Evolutionary conservation across 2,329 filamentous ascomycete species (phyloP), one percentile per base, ranked within the genome.

Genomic region (Albophoma yamanashiensis): DNA sequence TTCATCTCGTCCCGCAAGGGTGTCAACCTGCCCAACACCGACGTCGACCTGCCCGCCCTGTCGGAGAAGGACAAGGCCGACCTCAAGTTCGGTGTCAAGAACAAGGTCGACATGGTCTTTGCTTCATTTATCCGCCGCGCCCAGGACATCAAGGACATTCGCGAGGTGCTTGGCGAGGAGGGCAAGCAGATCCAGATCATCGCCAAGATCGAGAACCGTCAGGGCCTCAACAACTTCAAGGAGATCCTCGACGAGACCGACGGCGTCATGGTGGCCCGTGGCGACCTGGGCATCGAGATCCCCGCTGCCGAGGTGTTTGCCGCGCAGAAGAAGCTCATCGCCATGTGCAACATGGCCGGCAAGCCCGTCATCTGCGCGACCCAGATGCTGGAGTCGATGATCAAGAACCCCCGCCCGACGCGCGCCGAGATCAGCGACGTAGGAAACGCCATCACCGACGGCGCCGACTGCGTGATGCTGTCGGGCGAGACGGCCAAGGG

Each of bases 291-390:
- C 82, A 99, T 99, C 70, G 94, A 99, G 81, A 99, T 99, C 70
- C 93, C 94, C 57, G 93, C 94, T 63, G 91, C 93, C 65, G 94
- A 99, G 83, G 94, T 99, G 67, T 99, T 99, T 78, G 91, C 96
- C 68, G 94, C 94, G 60, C 94, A 99, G 84, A 99, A 99, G 89
- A 99, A 99, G 91, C 92, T 99, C 85, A 99, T 99, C 78, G 92
- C 94, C 79, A 97, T 97, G 88, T 99, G 94, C 87, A 99, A 99
- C 83, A 87, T 97, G 73, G 92, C 92, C 68, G 94, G 94, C 78
- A 99, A 99, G 85, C 94, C 94, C 67, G 92, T 93, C 76, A 97
- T 99, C 75, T 97, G 93, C 79, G 94, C 94, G 62, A 99, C 94
- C 47, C 94, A 99, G 83, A 99, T 99, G 94, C 86, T 99, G 68